A percentile compares a stretch with the other conserved stretches of the same genome.
Evolutionary conservation across 2,329 filamentous ascomycete genomes (phyloP).

Genomic region (Hymenoscyphus scutula): DNA sequence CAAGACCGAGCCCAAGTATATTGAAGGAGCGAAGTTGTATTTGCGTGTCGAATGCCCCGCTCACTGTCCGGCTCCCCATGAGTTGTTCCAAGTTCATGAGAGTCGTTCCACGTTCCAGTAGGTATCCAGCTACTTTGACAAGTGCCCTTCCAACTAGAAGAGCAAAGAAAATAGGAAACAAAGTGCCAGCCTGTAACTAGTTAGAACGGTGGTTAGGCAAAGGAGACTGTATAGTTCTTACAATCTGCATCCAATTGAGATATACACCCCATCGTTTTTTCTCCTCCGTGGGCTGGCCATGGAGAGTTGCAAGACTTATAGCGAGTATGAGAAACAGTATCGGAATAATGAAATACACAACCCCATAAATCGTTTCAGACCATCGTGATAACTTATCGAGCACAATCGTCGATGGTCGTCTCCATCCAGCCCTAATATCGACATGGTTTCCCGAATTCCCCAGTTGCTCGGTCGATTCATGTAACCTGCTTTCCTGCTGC

Average conservation of each 20-base stretch:
- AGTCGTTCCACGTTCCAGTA: slow-evolving; percentile 15
- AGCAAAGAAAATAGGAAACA: slow-evolving; percentile 21
- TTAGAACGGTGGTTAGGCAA: neutral
- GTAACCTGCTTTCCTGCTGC: neutral
- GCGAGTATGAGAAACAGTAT: slow-evolving; percentile 11
- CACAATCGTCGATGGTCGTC: neutral
- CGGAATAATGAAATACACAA: slow-evolving; percentile 9
- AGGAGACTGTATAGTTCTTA: neutral
- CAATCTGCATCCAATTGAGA: slow-evolving; percentile 14
- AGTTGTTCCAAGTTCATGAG: slow-evolving; percentile 20
- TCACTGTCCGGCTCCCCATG: slow-evolving; percentile 18
- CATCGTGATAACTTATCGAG: slow-evolving; percentile 2
- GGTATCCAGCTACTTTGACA: slow-evolving; percentile 14
- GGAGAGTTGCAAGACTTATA: slow-evolving; percentile 9
- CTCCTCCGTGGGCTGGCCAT: slow-evolving; percentile 12
- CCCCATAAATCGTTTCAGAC: slow-evolving; percentile 4
- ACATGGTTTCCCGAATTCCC: slow-evolving; percentile 8
- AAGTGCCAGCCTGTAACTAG: slow-evolving; percentile 12
- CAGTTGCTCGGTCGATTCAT: neutral
- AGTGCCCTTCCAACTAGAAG: slow-evolving; percentile 17
- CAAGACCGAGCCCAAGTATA: slow-evolving; percentile 12
- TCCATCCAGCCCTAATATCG: slow-evolving; percentile 7
- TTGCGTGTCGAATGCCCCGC: slow-evolving; percentile 15
- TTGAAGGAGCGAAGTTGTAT: slow-evolving; percentile 16
- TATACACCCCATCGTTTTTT: slow-evolving; percentile 11